Evolutionary conservation across 306 rosid species (phyloP).

Genomic region (Dalbergia cultrata): DNA sequence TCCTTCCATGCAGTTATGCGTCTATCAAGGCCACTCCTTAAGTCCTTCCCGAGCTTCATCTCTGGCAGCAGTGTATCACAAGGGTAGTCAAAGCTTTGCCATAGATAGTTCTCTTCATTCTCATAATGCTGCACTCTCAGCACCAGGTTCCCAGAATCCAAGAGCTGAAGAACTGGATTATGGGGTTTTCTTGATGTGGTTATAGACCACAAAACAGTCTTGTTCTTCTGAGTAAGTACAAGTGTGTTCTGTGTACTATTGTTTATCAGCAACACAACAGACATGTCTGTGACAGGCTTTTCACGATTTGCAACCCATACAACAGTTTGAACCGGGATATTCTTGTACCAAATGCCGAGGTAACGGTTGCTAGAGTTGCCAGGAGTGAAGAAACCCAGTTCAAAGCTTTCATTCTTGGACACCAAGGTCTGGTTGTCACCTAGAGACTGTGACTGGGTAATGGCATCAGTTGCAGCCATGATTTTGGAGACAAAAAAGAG

Average conservation of each 20-base stretch:
- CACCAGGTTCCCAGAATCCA: slow-evolving; percentile 49
- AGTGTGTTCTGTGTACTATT: background rate
- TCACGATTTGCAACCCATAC: background rate
- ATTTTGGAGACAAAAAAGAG: background rate
- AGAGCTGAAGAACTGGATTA: background rate
- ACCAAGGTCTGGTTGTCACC: background rate
- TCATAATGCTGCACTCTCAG: slow-evolving; percentile 45
- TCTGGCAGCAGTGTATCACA: slow-evolving; percentile 40
- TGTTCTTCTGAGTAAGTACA: background rate
- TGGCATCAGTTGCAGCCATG: background rate
- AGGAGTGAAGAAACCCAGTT: background rate
- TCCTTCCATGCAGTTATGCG: slow-evolving; percentile 40
- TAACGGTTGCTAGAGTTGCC: background rate
- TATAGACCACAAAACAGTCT: background rate
- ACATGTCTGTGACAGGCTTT: background rate
- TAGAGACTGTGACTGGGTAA: background rate
- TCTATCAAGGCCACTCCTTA: slow-evolving; percentile 32
- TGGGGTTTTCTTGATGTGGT: background rate
- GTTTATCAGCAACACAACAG: background rate
- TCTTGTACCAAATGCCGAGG: slow-evolving; percentile 4
- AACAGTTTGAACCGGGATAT: background rate
- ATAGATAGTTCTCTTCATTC: slow-evolving; percentile 31
- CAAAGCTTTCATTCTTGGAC: background rate
- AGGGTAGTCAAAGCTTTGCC: slow-evolving; percentile 56
- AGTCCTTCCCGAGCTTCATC: slow-evolving; percentile 51